Conservation (phyloP, 345 rosid genomes). For the Dipteronia sinensis region DNA sequence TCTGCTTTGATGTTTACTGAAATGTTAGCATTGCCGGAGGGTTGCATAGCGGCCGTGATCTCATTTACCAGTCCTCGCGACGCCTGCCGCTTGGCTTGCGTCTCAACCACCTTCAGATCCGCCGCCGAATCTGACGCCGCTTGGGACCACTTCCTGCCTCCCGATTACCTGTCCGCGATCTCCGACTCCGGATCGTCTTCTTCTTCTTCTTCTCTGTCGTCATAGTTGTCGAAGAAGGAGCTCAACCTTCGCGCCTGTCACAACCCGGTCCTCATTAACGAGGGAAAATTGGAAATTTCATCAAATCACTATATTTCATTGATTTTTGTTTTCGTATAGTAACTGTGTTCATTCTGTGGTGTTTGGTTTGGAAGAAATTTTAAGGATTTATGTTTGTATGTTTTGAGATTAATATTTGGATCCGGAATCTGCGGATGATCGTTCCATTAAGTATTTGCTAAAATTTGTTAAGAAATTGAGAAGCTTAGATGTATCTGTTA, state of each 20-base stretch:
- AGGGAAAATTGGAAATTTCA: constrained; percentile 31
- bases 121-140: constrained; percentile 35
- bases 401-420: too few relatives aligned
- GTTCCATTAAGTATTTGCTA: background rate
- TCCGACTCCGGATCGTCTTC: background rate
- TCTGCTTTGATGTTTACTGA: background rate
- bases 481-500: too few relatives aligned
- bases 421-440: too few relatives aligned
- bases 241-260: constrained; percentile 26
- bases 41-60: background rate
- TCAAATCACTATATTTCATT: background rate
- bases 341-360: background rate
- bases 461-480: background rate
- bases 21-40: background rate
- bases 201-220: background rate
- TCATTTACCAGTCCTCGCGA: constrained; percentile 11
- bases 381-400: too few relatives aligned
- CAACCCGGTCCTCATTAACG: constrained; percentile 31
- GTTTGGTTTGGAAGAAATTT: background rate
- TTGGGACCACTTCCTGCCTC: constrained; percentile 33
- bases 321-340: too few relatives aligned
- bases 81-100: constrained; percentile 24
- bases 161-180: constrained; percentile 11
- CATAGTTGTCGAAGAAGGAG: background rate
- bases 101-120: constrained; percentile 27